A percentile compares a stretch with the other conserved stretches of the same genome.
Evolutionary conservation across 2,329 filamentous ascomycete species (phyloP).

Genomic region (Cladophialophora bantiana): DNA sequence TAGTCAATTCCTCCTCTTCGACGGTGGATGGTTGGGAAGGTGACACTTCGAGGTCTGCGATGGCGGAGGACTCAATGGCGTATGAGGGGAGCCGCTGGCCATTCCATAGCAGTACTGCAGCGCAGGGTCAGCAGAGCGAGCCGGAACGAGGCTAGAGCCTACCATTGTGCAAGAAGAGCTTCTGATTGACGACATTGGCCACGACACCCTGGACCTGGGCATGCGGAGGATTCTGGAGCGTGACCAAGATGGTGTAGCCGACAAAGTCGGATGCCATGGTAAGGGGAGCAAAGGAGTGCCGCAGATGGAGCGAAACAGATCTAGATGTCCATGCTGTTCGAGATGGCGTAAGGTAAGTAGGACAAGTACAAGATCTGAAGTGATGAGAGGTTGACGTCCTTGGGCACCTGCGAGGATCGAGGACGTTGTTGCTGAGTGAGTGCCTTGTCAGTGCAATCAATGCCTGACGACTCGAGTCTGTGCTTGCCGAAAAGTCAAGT

Average conservation of each 20-base stretch:
- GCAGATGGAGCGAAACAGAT: not conserved
- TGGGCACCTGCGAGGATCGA: not conserved
- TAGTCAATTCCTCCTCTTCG: slow-evolving; percentile 35
- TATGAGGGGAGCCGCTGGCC: slow-evolving; percentile 61
- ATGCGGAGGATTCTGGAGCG: slow-evolving; percentile 69
- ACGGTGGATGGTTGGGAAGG: slow-evolving; percentile 38
- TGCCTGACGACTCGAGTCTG: not conserved
- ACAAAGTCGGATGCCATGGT: slow-evolving; percentile 74
- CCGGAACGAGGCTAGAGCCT: slow-evolving; percentile 42
- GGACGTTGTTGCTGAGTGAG: not conserved
- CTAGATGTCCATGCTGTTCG: slow-evolving; percentile 11
- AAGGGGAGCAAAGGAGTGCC: slow-evolving; percentile 4
- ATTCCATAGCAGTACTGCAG: slow-evolving; percentile 58
- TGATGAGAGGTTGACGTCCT: not conserved
- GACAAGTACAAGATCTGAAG: not conserved
- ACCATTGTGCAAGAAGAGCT: slow-evolving; percentile 77
- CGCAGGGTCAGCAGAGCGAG: slow-evolving; percentile 44
- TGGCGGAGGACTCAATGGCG: slow-evolving; percentile 63
- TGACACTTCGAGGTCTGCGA: slow-evolving; percentile 65
- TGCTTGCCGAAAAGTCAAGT: slow-evolving; percentile 9
- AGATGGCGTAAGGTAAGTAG: not conserved
- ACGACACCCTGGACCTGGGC: slow-evolving; percentile 74
- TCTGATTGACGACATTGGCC: slow-evolving; percentile 71
- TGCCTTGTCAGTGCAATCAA: not conserved
- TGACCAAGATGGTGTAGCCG: slow-evolving; percentile 77